A percentile compares a stretch with the other conserved stretches of the same genome.
These are phyloP conservation scores for Yamadazyma triangularis DNA, from an alignment of 1,139 yeast genomes.

Conservation along the genomic window DNA sequence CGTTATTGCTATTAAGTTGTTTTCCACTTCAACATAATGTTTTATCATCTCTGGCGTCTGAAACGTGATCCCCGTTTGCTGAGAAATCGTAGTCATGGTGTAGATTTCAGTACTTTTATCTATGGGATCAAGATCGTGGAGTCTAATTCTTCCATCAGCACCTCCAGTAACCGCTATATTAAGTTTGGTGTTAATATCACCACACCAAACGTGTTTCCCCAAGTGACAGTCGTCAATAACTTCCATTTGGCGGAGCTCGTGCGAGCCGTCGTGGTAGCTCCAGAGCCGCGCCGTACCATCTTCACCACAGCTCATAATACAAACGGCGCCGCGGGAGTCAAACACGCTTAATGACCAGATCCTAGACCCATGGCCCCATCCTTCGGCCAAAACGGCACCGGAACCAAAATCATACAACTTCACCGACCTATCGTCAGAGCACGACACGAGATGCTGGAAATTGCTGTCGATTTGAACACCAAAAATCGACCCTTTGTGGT, in stretches of 20 bases:
- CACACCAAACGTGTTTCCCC: conserved; percentile 88
- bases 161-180: conserved; percentile 73
- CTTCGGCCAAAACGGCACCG: conserved; percentile 63
- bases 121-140: conserved; percentile 45
- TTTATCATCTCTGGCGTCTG: conserved; percentile 56
- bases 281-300: conserved; percentile 87
- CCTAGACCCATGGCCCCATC: conserved; percentile 97
- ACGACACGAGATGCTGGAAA: conserved; percentile 61
- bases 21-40: conserved; percentile 47
- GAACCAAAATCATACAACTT: conserved; percentile 61
- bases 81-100: conserved; percentile 27
- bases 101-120: conserved; percentile 16
- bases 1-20: conserved; percentile 52
- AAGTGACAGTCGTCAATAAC: conserved; percentile 60
- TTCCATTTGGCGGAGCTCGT: conserved; percentile 21
- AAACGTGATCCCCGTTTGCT: conserved; percentile 20
- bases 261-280: conserved; percentile 39
- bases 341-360: conserved; percentile 79
- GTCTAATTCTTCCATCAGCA: conserved; percentile 76
- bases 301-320: conserved; percentile 71
- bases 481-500: conserved; percentile 90
- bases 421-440: conserved; percentile 92
- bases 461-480: conserved; percentile 61
- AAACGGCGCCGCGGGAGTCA: conserved; percentile 26
- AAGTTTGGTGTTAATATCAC: conserved; percentile 49